Evolutionary conservation across 2,329 filamentous ascomycete genomes (phyloP).

Genomic region (Penicillium griseofulvum): DNA sequence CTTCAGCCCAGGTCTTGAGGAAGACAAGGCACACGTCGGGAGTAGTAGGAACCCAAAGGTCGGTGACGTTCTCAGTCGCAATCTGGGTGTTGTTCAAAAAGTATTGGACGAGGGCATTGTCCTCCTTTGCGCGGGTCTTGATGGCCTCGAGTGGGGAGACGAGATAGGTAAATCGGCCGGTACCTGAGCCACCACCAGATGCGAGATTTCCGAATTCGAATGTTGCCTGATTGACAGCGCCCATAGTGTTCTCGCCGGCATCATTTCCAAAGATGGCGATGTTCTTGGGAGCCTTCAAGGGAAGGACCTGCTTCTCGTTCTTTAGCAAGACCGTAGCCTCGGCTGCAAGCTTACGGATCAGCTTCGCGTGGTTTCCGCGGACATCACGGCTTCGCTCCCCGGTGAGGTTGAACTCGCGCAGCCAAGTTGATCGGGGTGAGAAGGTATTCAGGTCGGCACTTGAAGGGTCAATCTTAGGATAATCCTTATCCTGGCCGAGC

Average conservation of each 20-base stretch:
- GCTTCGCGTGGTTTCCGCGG: conserved; percentile 62
- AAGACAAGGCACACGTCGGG: conserved; percentile 66
- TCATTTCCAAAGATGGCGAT: conserved; percentile 54
- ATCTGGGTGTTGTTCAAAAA: conserved; percentile 23
- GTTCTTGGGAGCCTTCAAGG: conserved; percentile 48
- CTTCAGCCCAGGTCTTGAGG: conserved; percentile 74
- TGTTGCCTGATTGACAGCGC: conserved; percentile 7
- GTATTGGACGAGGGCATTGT: conserved; percentile 24
- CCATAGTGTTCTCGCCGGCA: conserved; percentile 38
- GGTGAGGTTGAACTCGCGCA: conserved; percentile 17
- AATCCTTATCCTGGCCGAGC: conserved; percentile 43
- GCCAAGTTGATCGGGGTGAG: conserved; percentile 12
- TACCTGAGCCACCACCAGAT: conserved; percentile 18
- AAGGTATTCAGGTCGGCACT: conserved; percentile 29
- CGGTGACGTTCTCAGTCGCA: neutral
- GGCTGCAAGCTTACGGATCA: conserved; percentile 72
- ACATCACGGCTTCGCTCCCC: conserved; percentile 52
- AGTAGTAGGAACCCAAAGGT: conserved; percentile 22
- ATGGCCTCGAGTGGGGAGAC: conserved; percentile 31
- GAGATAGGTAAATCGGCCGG: conserved; percentile 24
- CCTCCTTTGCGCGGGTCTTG: conserved; percentile 21
- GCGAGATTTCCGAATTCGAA: conserved; percentile 20
- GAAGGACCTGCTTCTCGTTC: conserved; percentile 50
- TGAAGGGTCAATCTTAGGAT: conserved; percentile 30
- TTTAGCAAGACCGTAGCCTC: conserved; percentile 72